Evolutionary conservation across 2,329 filamentous ascomycete species (phyloP).

Genomic region (Cladosporium sphaerospermum): DNA sequence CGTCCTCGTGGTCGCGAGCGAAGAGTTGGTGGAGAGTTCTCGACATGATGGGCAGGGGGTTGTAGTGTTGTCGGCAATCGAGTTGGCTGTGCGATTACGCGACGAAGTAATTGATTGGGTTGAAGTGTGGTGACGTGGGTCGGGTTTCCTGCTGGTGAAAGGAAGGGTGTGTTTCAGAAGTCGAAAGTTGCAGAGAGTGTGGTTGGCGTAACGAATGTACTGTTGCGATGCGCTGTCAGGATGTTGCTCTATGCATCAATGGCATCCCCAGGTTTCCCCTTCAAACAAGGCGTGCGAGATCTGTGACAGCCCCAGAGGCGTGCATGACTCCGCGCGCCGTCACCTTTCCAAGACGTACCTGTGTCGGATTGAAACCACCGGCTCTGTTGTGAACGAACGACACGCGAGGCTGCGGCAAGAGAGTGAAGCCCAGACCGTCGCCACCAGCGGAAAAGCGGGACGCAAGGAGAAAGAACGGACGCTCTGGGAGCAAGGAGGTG

Average conservation of each 20-base stretch:
- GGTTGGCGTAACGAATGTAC: conserved; percentile 8
- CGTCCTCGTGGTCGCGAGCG: conserved; percentile 40
- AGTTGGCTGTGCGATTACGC: background rate
- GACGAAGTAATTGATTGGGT: background rate
- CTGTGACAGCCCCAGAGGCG: background rate
- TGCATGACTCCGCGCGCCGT: background rate
- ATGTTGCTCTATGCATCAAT: background rate
- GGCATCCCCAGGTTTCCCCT: background rate
- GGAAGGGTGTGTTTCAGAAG: background rate
- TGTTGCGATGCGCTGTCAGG: conserved; percentile 6
- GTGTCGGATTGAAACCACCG: conserved; percentile 8
- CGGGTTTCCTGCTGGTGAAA: background rate
- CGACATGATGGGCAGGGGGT: conserved; percentile 8
- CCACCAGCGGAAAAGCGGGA: conserved; percentile 2
- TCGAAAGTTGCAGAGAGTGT: background rate
- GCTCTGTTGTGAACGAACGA: conserved; percentile 3
- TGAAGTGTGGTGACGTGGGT: background rate
- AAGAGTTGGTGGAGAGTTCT: conserved; percentile 36
- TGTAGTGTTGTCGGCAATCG: background rate
- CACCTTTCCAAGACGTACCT: conserved; percentile 3
- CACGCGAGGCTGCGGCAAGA: conserved; percentile 3
- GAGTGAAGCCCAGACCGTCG: conserved; percentile 8
- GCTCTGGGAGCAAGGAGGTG: conserved; percentile 10
- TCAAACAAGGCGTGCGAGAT: background rate
- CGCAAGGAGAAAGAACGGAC: conserved; percentile 11